Base-by-base conservation (phyloP, 495 filamentous ascomycete species). In the Neurospora tetraspora region DNA sequence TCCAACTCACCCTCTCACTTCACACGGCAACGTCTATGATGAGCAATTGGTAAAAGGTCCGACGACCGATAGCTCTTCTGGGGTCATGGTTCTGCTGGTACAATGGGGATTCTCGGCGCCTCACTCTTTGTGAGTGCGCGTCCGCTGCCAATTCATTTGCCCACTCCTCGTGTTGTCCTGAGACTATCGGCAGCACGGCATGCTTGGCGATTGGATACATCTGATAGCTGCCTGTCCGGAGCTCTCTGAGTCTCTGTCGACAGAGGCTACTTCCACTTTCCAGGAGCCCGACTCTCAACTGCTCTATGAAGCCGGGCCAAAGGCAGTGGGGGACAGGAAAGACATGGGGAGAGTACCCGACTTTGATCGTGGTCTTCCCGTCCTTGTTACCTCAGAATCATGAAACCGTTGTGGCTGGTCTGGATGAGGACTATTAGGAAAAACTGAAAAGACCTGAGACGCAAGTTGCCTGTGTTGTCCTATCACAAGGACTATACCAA, bases 41-140 rank as follows among this genome's bases (percentile, higher is more conserved):
- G 88, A 87, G 73, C 79, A 76, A 78, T 40, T 86, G 88, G 88
- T 89, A 89, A 89, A 89, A 89, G 88, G 87, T 86, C 86, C 74
- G 86, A 89, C 84, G 83, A 81, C 72, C 71, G 68, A 59, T 36
- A 20, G 75, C 76, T 76, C 77, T 75, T 77, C 80, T 78, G 79
- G 80, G 81, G 76, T 76, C 76, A 77, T 78, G 81, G 80, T 82
- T 80, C 80, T 81, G 81, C 7, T 8, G 76, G 83, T 81, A 76
- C 74, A 75, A 34, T 39, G 73, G 76, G 42, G 68, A 38, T 53
- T 69, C 70, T 70, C 71, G 74, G 75, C 75, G 75, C 71, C 71
- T 74, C 69, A 27, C 37, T 31, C 20, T 18, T 68, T 40, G 65
- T 59, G 20, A 71, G 72, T 71, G 77, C 80, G 79, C 78, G 79